Percentiles rank a stretch among this genome's conserved stretches.
These are phyloP conservation scores for Choanephora cucurbitarum DNA, from an alignment of 371 early-diverging fungal genomes.

Conservation along the genomic window DNA sequence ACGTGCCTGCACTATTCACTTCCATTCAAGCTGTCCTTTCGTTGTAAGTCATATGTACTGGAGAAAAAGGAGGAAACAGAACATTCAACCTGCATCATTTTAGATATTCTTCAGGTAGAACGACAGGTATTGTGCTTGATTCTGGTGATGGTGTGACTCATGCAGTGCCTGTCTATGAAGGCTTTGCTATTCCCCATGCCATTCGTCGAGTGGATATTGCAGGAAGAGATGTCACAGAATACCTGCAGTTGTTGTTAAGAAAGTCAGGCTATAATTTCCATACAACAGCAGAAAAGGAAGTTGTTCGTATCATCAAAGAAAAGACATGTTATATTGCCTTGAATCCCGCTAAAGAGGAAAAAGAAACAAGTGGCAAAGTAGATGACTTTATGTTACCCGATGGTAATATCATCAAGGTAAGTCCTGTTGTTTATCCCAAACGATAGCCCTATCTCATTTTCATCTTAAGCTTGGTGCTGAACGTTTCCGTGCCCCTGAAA, in stretches of 20 bases:
- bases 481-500: slow-evolving; percentile 85
- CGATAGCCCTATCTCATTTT: too few species aligned
- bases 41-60: slow-evolving; percentile 53
- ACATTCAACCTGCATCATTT: not conserved
- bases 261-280: slow-evolving; percentile 86
- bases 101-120: slow-evolving; percentile 91
- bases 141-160: slow-evolving; percentile 95
- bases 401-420: slow-evolving; percentile 83
- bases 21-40: slow-evolving; percentile 95
- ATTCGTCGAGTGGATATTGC: slow-evolving; percentile 91
- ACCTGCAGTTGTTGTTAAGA: slow-evolving; percentile 83
- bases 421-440: too few species aligned
- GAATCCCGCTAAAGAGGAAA: slow-evolving; percentile 88
- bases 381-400: slow-evolving; percentile 92
- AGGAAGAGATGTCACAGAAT: slow-evolving; percentile 91
- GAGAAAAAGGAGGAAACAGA: not conserved
- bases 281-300: slow-evolving; percentile 92
- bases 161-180: slow-evolving; percentile 92
- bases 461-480: slow-evolving; percentile 77
- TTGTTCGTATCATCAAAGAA: slow-evolving; percentile 94
- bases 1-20: slow-evolving; percentile 92
- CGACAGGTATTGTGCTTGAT: slow-evolving; percentile 94
- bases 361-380: slow-evolving; percentile 69
- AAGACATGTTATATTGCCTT: slow-evolving; percentile 92
- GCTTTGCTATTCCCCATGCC: slow-evolving; percentile 90